Conservation (phyloP, 2,329 filamentous ascomycete species). For the Xenoacremonium recifei region DNA sequence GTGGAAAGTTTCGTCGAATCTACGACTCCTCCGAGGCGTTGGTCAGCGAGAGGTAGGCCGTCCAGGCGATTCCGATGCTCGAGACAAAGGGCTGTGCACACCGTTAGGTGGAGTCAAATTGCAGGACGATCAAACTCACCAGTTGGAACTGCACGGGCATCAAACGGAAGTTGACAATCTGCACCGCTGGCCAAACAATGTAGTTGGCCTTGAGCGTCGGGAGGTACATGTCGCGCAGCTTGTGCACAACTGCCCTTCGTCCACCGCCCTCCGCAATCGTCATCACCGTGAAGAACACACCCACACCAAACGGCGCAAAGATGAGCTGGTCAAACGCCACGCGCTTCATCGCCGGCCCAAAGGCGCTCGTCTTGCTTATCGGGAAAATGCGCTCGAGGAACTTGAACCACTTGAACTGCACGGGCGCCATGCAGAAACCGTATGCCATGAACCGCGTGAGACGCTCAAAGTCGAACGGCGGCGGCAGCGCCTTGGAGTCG, state of each 20-base stretch:
- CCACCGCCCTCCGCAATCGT: slow-evolving; percentile 92
- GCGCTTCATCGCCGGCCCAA: slow-evolving; percentile 79
- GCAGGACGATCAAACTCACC: slow-evolving; percentile 54
- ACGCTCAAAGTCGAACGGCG: slow-evolving; percentile 93
- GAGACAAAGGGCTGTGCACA: slow-evolving; percentile 81
- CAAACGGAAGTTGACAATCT: slow-evolving; percentile 93
- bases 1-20: no score
- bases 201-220: slow-evolving; percentile 96
- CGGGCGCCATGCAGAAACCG: slow-evolving; percentile 90
- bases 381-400: slow-evolving; percentile 83
- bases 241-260: slow-evolving; percentile 72
- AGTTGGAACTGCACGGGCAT: slow-evolving; percentile 97
- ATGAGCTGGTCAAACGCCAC: slow-evolving; percentile 91
- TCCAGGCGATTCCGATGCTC: slow-evolving; percentile 95
- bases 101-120: no score
- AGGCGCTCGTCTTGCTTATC: slow-evolving; percentile 72
- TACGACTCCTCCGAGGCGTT: slow-evolving; percentile 74
- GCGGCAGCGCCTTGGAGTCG: slow-evolving; percentile 60
- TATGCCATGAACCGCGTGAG: slow-evolving; percentile 96
- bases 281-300: slow-evolving; percentile 93
- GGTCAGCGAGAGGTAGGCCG: slow-evolving; percentile 88
- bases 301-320: slow-evolving; percentile 87
- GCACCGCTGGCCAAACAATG: slow-evolving; percentile 90
- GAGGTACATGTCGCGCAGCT: slow-evolving; percentile 91
- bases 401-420: slow-evolving; percentile 95